Conservation (phyloP, 768 basidiomycete species). For the Tulasnella sp. region DNA sequence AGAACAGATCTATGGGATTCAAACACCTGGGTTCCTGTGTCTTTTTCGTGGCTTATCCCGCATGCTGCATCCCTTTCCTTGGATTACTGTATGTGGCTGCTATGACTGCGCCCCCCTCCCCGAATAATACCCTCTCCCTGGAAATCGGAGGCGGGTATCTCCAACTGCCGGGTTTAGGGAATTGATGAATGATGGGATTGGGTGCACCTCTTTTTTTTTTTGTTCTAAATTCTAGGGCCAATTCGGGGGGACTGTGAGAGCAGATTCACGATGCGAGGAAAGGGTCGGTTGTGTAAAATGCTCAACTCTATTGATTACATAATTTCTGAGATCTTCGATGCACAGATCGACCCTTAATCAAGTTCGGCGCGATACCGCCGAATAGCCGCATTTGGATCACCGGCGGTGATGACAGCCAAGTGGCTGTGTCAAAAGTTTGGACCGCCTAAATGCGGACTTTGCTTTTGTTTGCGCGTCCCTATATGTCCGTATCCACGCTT, state of each 20-base stretch:
- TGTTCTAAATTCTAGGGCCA: not conserved
- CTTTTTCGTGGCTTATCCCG: constrained; percentile 15
- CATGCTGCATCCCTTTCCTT: constrained; percentile 4
- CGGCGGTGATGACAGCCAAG: not conserved
- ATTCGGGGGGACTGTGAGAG: not conserved
- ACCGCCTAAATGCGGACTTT: not conserved
- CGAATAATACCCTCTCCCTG: constrained; percentile 15
- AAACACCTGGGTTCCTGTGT: constrained; percentile 3
- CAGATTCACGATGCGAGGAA: not conserved
- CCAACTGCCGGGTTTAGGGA: not conserved
- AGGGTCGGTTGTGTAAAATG: not conserved
- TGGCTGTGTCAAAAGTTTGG: constrained; percentile 14
- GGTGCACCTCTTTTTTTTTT: constrained; percentile 3
- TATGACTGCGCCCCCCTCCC: not conserved
- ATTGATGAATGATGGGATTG: not conserved
- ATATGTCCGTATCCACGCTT: not conserved
- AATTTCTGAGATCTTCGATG: constrained; percentile 1
- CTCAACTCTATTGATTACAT: constrained; percentile 17
- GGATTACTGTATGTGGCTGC: not conserved
- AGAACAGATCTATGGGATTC: not conserved
- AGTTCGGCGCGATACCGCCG: not conserved
- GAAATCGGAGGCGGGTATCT: not conserved
- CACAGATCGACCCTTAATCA: constrained; percentile 16
- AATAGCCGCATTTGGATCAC: constrained; percentile 3
- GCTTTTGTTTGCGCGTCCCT: not conserved